Evolutionary conservation across 176 grass and related monocot genomes (phyloP).

Genomic region (Oryza australiensis): DNA sequence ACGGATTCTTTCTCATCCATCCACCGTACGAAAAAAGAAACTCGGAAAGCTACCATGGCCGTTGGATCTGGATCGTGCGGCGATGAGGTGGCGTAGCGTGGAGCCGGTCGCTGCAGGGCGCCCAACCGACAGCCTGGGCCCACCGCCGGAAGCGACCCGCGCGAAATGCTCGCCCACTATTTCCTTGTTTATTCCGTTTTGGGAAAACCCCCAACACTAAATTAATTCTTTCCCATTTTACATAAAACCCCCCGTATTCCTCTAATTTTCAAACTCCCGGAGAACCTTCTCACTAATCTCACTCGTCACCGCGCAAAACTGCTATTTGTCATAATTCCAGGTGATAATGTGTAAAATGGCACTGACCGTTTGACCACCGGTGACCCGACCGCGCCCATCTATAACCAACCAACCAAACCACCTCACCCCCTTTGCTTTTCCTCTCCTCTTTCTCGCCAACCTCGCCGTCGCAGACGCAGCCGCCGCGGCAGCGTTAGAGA

Average conservation of each 20-base stretch:
- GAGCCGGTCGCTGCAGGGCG: conserved; percentile 32
- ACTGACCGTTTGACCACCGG: conserved; percentile 10
- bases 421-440: not conserved
- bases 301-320: too few species aligned
- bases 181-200: conserved; percentile 27
- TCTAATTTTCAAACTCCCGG: too few species aligned
- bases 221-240: not conserved
- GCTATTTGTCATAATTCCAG: not conserved
- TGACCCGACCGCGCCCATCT: conserved; percentile 31
- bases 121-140: conserved; percentile 55
- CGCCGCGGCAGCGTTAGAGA: too few species aligned
- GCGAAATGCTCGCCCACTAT: conserved; percentile 23
- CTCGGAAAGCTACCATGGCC: not conserved
- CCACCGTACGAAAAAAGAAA: not conserved
- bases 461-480: not conserved
- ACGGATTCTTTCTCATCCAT: not conserved
- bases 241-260: too few species aligned
- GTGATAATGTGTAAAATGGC: not conserved
- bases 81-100: not conserved
- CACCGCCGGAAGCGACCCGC: conserved; percentile 19
- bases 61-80: conserved; percentile 37
- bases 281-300: too few species aligned
- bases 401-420: conserved; percentile 58
- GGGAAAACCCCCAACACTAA: conserved; percentile 2
- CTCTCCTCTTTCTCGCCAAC: not conserved